Evolutionary conservation across 257 asterid genomes (phyloP).

Genomic region (Cynanchum wilfordii): DNA sequence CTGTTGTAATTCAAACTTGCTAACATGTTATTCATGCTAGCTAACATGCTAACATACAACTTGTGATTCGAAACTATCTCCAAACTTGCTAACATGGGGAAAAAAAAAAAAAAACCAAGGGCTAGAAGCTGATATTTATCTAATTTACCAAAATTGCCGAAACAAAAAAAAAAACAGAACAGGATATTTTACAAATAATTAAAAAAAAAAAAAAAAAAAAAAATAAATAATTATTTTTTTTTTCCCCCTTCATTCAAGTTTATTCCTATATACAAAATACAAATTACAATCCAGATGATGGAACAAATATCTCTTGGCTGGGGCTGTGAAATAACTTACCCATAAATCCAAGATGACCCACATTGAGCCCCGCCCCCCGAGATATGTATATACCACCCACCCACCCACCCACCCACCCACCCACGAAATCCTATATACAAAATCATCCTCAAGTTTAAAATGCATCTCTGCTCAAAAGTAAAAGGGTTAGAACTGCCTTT

Average conservation of each 20-base stretch:
- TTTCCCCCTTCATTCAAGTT: too few species aligned
- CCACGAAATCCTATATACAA: conserved; percentile 18
- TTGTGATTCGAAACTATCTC: too few species aligned
- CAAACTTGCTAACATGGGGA: too few species aligned
- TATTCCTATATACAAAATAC: conserved; percentile 12
- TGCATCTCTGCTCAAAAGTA: conserved; percentile 2
- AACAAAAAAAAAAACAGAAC: not conserved
- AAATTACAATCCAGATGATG: conserved; percentile 5
- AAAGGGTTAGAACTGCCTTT: conserved; percentile 7
- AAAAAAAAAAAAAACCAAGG: too few species aligned
- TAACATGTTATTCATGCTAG: too few species aligned
- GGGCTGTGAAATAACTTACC: not conserved
- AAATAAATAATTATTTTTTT: conserved; percentile 2
- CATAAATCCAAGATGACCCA: not conserved
- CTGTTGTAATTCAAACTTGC: too few species aligned
- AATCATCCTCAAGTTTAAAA: conserved; percentile 13
- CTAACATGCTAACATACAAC: too few species aligned
- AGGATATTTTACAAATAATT: not conserved
- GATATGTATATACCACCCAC: not conserved
- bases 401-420: not conserved
- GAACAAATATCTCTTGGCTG: not conserved
- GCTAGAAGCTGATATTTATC: too few species aligned
- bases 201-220: not conserved
- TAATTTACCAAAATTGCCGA: not conserved
- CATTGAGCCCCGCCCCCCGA: conserved; percentile 14